These are phyloP conservation scores for Fusarium sacchari DNA, from an alignment of 2,329 filamentous ascomycete genomes.

Conservation along the genomic window DNA sequence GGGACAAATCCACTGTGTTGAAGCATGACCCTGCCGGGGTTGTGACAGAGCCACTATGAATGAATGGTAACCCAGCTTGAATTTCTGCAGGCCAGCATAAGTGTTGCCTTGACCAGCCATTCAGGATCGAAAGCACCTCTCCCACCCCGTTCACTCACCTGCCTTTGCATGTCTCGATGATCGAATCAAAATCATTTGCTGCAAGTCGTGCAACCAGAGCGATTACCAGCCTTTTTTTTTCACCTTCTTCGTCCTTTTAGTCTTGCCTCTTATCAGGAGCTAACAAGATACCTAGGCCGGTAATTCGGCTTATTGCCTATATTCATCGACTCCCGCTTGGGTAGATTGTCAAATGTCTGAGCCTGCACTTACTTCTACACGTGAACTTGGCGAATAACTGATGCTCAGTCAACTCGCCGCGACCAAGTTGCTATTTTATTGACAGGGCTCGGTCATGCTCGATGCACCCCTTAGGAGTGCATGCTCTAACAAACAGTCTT, in stretches of 20 bases:
- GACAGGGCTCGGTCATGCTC: background rate
- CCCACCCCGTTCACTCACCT: constrained; percentile 29
- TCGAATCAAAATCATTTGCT: constrained; percentile 37
- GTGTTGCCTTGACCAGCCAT: constrained; percentile 31
- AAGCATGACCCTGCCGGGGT: constrained; percentile 24
- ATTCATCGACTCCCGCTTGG: constrained; percentile 3
- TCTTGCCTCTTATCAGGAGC: constrained; percentile 14
- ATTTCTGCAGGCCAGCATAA: constrained; percentile 32
- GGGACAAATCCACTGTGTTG: constrained; percentile 31
- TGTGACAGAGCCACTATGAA: constrained; percentile 29
- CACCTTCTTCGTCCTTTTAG: background rate
- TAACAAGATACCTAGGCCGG: constrained; percentile 29
- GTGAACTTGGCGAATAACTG: background rate
- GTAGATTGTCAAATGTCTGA: background rate
- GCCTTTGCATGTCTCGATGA: constrained; percentile 32
- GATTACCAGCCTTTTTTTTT: constrained; percentile 7
- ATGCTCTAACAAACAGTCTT: background rate
- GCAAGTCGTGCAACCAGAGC: constrained; percentile 34
- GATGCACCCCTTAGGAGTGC: background rate
- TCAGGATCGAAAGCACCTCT: constrained; percentile 35
- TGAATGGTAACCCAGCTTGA: constrained; percentile 30
- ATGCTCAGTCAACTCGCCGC: background rate
- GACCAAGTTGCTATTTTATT: background rate
- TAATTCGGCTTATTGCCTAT: constrained; percentile 3
- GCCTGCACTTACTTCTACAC: background rate